These are phyloP conservation scores for Cutaneotrichosporon cavernicola DNA, from an alignment of 1,284 basidiomycete genomes.

Conservation along the genomic window DNA sequence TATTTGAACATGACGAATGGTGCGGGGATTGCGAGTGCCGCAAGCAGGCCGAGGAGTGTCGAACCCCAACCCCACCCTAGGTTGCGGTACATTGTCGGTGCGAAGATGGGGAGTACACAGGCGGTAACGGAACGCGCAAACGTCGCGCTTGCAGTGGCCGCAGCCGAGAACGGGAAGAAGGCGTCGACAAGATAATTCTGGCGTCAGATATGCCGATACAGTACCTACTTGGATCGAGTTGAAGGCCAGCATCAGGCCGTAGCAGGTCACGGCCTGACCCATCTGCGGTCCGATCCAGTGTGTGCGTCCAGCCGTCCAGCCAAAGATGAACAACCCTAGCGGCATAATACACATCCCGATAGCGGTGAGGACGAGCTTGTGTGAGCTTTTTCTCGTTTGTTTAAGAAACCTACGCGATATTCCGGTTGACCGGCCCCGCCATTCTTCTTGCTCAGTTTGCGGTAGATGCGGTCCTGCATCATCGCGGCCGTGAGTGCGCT, in stretches of 20 bases:
- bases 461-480: conserved; percentile 54
- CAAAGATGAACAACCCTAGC: conserved; percentile 52
- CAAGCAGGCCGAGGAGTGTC: conserved; percentile 51
- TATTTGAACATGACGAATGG: conserved; percentile 53
- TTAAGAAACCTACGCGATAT: conserved; percentile 42
- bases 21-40: conserved; percentile 51
- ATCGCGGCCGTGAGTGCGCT: conserved; percentile 50
- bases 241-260: conserved; percentile 53
- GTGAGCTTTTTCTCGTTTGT: neutral
- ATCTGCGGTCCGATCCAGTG: conserved; percentile 53
- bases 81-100: conserved; percentile 51
- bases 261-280: conserved; percentile 41
- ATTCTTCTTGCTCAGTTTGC: conserved; percentile 35
- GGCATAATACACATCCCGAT: conserved; percentile 56
- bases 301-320: conserved; percentile 44
- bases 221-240: conserved; percentile 48
- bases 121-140: conserved; percentile 50
- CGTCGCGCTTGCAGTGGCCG: conserved; percentile 52
- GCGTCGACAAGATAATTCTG: conserved; percentile 54
- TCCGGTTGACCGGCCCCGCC: conserved; percentile 50
- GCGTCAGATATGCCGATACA: neutral
- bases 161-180: conserved; percentile 56
- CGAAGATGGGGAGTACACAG: conserved; percentile 54
- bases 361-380: conserved; percentile 51
- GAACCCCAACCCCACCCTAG: conserved; percentile 55